Base-by-base conservation (phyloP, 768 basidiomycete genomes). In the Leucocoprinus birnbaumii region DNA sequence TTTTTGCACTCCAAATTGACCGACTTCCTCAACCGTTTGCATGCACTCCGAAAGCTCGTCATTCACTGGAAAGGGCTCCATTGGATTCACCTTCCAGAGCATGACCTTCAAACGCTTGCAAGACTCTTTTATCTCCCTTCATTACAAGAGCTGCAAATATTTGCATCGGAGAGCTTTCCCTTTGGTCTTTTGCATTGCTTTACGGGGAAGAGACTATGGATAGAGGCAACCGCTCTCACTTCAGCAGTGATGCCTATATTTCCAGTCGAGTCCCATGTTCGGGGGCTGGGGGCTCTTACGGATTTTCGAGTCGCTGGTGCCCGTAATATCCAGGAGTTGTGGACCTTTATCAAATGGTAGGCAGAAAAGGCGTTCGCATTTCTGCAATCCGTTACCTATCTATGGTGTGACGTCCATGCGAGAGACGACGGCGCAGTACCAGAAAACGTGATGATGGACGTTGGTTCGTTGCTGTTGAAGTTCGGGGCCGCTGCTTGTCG, bases 381-480 rank as follows among this genome's bases (percentile, higher is more conserved):
- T 13, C 31, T 55, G 19, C 47, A 38, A 13, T 55, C 38, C 22
- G 40, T 55, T 38, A 48, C 48, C 18, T 48, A 24, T 13, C 46
- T 53, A 27, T 47, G 53, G 22, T 48, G 46, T 43, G 41, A 40
- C 10, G 46, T 48, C 38, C 47, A 46, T 9, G 48, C 46, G 53
- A 19, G 53, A 31, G 53, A 55, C 34, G n/a, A 25, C 10, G 31
- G 37, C 6, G 46, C 46, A 27, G 34, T 21, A 22, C 46, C 53
- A 24, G 47, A 31, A 13, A 56, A 87, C 71, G 41, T 81, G 79
- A 37, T 78, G 73, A 48, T 85, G 70, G 63, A 86, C 74, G 42
- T 80, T 75, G 44, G 80, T 73, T 3, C 80, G 76, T 65, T 84
- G 68, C 44, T 68, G 65, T 5, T 70, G 19, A 25, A 27, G 8